Percentiles rank a stretch among this genome's conserved stretches.
Conservation (phyloP, 257 asterid genomes). For the Phtheirospermum japonicum region DNA sequence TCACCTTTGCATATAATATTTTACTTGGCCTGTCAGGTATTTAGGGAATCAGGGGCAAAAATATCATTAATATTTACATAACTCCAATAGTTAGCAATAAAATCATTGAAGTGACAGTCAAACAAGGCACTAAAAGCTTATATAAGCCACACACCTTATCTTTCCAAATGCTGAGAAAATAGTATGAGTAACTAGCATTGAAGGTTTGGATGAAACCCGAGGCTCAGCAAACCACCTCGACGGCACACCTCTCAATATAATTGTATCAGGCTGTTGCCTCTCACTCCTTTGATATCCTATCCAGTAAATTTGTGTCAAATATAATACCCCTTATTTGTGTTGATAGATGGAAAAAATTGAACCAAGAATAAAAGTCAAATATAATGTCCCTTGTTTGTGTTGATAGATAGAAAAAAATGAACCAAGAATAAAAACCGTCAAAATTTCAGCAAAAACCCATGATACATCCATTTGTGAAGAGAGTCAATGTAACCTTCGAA, state of each 20-base stretch:
- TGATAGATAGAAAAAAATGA: too few species aligned
- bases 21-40: too few species aligned
- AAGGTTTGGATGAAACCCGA: slow-evolving; percentile 94
- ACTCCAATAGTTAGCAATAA: slow-evolving; percentile 20
- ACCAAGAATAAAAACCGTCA: too few species aligned
- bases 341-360: too few species aligned
- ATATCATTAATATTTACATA: too few species aligned
- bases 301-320: slow-evolving; percentile 18
- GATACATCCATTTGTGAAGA: too few species aligned
- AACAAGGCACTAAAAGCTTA: slow-evolving; percentile 19
- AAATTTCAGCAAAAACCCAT: not conserved
- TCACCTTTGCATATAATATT: too few species aligned
- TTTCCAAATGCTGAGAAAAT: slow-evolving; percentile 82
- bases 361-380: too few species aligned
- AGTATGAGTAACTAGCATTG: slow-evolving; percentile 92
- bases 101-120: slow-evolving; percentile 12
- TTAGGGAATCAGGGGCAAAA: too few species aligned
- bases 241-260: slow-evolving; percentile 83
- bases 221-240: slow-evolving; percentile 98
- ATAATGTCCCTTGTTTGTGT: too few species aligned
- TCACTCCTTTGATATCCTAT: slow-evolving; percentile 61
- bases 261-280: slow-evolving; percentile 79
- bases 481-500: not conserved
- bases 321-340: too few species aligned
- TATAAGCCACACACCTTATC: slow-evolving; percentile 52